Evolutionary conservation across 805 yeast genomes (phyloP).

Genomic region (Spencermartinsiella europaea): DNA sequence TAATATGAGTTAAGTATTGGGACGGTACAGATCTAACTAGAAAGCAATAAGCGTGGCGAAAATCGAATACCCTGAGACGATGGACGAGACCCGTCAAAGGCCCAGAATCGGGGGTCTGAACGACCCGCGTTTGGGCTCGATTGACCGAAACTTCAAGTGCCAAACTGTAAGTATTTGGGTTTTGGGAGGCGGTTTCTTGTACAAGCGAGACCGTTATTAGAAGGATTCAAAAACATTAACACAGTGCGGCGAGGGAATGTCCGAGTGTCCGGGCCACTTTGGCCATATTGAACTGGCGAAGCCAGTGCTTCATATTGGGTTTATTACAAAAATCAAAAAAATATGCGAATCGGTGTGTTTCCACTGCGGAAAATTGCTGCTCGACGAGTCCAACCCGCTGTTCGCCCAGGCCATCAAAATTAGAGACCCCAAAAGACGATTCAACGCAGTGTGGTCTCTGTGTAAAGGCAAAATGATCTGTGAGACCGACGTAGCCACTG

Average conservation of each 20-base stretch:
- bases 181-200: neutral
- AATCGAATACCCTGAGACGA: constrained; percentile 98
- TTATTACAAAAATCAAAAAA: constrained; percentile 87
- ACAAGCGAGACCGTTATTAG: too few species aligned
- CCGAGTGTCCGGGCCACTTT: constrained; percentile 98
- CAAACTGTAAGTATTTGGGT: constrained; percentile 54
- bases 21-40: constrained; percentile 30
- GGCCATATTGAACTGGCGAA: constrained; percentile 98
- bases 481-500: constrained; percentile 70
- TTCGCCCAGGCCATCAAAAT: constrained; percentile 86
- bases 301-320: constrained; percentile 96
- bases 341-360: constrained; percentile 95
- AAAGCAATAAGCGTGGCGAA: constrained; percentile 98
- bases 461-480: constrained; percentile 93
- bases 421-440: constrained; percentile 91
- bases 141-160: constrained; percentile 95
- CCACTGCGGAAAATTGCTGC: constrained; percentile 93
- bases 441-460: constrained; percentile 92
- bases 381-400: constrained; percentile 75
- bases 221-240: too few species aligned
- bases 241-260: constrained; percentile 95
- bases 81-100: constrained; percentile 93
- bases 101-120: constrained; percentile 96
- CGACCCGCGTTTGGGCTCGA: constrained; percentile 95
- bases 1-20: too few species aligned